phyloP scores from a whole-genome alignment of 73 alveolate genomes.

The Symbiodinium pilosum region DNA sequence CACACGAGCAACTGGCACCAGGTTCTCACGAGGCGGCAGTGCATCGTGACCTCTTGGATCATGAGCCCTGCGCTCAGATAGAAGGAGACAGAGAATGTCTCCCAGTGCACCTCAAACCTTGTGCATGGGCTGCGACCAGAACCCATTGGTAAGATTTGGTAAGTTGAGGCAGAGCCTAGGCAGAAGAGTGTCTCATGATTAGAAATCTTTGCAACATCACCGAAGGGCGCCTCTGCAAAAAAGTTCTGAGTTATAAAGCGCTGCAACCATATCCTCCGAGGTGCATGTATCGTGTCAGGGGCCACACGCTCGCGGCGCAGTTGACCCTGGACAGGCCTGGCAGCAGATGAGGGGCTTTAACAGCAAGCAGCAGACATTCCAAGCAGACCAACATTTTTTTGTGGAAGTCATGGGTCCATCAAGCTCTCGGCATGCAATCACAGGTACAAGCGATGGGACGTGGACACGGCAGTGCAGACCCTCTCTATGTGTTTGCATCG shows the following conservation, averaged over 20 bases:
- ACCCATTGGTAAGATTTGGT: no score
- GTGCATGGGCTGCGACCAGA: no score
- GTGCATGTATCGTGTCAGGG: conserved; percentile 87
- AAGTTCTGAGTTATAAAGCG: no score
- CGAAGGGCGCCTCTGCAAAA: no score
- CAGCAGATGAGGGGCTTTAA: not conserved
- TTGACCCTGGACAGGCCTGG: conserved; percentile 70
- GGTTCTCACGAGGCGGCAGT: not conserved
- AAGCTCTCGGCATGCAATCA: not conserved
- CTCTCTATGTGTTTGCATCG: conserved; percentile 88
- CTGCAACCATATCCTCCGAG: no score
- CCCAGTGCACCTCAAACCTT: no score
- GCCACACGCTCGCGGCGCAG: conserved; percentile 83
- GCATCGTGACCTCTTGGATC: conserved; percentile 11
- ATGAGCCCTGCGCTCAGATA: not conserved
- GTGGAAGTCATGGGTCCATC: not conserved
- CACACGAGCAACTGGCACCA: not conserved
- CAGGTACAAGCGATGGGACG: conserved; percentile 90
- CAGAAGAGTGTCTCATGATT: no score
- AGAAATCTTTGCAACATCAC: no score
- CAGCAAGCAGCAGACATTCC: not conserved
- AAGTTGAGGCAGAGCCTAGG: no score
- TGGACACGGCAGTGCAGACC: conserved; percentile 93
- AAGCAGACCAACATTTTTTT: not conserved
- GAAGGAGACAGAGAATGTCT: not conserved